Evolutionary conservation across 192 early-diverging fungal species (phyloP).

Genomic region (Podila verticillata): DNA sequence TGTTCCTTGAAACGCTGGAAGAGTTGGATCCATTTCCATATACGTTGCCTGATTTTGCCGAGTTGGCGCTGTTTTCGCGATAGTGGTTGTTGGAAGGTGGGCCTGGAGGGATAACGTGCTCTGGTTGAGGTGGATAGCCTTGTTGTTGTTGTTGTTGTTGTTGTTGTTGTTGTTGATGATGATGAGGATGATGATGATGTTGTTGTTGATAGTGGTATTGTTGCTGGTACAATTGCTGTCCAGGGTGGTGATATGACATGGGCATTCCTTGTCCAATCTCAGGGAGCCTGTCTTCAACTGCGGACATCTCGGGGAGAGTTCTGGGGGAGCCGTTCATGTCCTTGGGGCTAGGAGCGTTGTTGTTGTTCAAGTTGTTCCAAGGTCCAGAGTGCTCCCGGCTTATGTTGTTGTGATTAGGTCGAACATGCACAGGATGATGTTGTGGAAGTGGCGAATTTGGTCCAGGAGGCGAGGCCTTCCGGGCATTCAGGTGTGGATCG

Average conservation of each 20-base stretch:
- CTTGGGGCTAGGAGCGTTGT: not conserved
- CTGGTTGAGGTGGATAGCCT: not conserved
- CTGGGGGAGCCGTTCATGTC: not conserved
- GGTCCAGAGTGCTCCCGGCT: not conserved
- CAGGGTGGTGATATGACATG: not conserved
- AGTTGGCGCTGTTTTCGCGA: not conserved
- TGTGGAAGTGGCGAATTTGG: not conserved
- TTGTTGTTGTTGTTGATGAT: slow-evolving; percentile 13
- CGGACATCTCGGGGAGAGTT: slow-evolving; percentile 7
- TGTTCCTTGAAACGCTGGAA: not conserved
- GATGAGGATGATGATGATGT: slow-evolving; percentile 6
- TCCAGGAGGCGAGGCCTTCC: not conserved
- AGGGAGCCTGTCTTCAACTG: not conserved
- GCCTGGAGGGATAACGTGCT: not conserved
- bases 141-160: not conserved
- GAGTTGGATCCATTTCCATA: not conserved
- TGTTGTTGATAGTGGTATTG: not conserved
- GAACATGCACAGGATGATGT: not conserved
- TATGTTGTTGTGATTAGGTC: not conserved
- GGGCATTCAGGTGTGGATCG: not conserved
- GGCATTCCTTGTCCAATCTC: not conserved
- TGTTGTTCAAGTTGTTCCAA: slow-evolving; percentile 1
- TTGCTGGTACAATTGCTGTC: slow-evolving; percentile 2
- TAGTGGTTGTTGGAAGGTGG: not conserved
- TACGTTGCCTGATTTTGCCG: not conserved